A percentile compares a stretch with the other conserved stretches of the same genome.
These are phyloP conservation scores for Gynochthodes officinalis DNA, from an alignment of 257 asterid species.

Conservation along the genomic window DNA sequence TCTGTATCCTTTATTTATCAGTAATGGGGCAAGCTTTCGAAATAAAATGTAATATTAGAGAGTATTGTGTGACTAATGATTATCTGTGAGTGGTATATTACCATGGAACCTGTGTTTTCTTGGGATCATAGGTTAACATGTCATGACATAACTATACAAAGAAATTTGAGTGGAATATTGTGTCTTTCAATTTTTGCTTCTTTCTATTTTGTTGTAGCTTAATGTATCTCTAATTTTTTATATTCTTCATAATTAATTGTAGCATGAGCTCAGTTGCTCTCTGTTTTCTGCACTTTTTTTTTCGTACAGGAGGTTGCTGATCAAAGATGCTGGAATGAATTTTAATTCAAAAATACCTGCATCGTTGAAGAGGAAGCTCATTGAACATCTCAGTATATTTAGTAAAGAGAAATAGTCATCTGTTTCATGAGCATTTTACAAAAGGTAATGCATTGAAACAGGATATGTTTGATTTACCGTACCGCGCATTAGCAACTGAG, in stretches of 20 bases:
- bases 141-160: background rate
- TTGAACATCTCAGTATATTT: slow-evolving; percentile 50
- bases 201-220: background rate
- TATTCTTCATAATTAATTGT: background rate
- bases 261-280: background rate
- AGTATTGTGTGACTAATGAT: background rate
- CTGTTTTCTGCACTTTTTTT: background rate
- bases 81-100: background rate
- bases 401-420: slow-evolving; percentile 48
- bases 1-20: background rate
- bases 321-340: slow-evolving; percentile 56
- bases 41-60: background rate
- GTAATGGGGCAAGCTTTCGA: background rate
- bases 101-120: background rate
- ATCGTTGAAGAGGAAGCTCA: slow-evolving; percentile 57
- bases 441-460: slow-evolving; percentile 34
- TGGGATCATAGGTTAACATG: background rate
- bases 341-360: slow-evolving; percentile 63
- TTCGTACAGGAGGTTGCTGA: slow-evolving; percentile 54
- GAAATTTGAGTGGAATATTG: background rate
- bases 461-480: background rate
- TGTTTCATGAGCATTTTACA: slow-evolving; percentile 31
- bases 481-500: background rate
- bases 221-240: too few relatives aligned
- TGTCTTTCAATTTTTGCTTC: background rate